A percentile compares a stretch with the other conserved stretches of the same genome.
Evolutionary conservation across 2,329 filamentous ascomycete species (phyloP).

Genomic region (Penicillium occitanis): DNA sequence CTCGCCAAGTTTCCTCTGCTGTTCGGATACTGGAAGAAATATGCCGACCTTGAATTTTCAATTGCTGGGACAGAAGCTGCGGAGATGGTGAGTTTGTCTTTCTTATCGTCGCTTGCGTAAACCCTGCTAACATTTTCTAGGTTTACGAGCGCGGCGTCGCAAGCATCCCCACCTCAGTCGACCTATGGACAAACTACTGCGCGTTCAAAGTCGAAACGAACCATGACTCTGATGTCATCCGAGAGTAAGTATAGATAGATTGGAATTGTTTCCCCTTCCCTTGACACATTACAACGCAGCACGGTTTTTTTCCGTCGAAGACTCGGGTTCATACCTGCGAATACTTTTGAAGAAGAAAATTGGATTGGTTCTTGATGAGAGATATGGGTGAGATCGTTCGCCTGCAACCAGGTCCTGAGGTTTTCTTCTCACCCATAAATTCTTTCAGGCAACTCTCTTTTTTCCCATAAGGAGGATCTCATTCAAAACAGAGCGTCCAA

Average conservation of each 20-base stretch:
- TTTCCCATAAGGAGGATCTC: slow-evolving; percentile 37
- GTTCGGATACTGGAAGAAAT: slow-evolving; percentile 99
- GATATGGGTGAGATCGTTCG: slow-evolving; percentile 66
- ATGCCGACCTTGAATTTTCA: slow-evolving; percentile 95
- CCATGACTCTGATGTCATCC: slow-evolving; percentile 88
- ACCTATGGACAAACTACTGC: slow-evolving; percentile 97
- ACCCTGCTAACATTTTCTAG: slow-evolving; percentile 45
- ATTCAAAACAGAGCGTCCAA: slow-evolving; percentile 31
- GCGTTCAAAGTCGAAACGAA: slow-evolving; percentile 97
- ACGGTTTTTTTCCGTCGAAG: slow-evolving; percentile 32
- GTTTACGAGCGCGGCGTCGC: slow-evolving; percentile 94
- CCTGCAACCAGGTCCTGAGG: slow-evolving; percentile 49
- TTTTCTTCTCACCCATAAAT: slow-evolving; percentile 53
- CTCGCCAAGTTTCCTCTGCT: slow-evolving; percentile 91
- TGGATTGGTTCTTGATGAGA: slow-evolving; percentile 32
- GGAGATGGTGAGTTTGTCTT: slow-evolving; percentile 70
- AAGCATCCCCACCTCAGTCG: slow-evolving; percentile 88
- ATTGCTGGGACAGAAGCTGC: slow-evolving; percentile 96
- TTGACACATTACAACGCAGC: slow-evolving; percentile 47
- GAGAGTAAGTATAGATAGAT: slow-evolving; percentile 92
- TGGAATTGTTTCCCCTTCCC: slow-evolving; percentile 58
- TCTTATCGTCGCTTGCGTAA: slow-evolving; percentile 11
- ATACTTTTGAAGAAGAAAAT: slow-evolving; percentile 29
- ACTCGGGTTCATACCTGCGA: slow-evolving; percentile 32
- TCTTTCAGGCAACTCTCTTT: slow-evolving; percentile 46